Conservation (phyloP, 1,139 yeast species). For the Magnusiomyces sp. region DNA sequence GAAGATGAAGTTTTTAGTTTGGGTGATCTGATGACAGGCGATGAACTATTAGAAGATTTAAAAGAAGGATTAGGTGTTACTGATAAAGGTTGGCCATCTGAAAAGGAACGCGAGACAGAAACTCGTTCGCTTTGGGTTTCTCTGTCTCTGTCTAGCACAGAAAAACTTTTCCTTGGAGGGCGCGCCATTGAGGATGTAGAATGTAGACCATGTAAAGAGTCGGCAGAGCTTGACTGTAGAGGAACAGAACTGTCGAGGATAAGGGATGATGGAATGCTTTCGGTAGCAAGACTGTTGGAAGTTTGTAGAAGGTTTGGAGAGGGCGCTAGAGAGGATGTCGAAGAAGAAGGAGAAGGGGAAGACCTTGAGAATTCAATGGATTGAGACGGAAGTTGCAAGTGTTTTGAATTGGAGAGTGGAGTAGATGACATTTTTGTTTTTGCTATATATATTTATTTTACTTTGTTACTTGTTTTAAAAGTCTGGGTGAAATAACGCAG, state of each 20-base stretch:
- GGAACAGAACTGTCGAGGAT: conserved; percentile 30
- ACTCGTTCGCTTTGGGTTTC: background rate
- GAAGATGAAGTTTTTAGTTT: no score
- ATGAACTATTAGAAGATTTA: background rate
- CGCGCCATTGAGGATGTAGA: conserved; percentile 21
- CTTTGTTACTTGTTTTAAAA: background rate
- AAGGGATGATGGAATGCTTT: conserved; percentile 29
- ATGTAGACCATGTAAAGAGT: conserved; percentile 13
- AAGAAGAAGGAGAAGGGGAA: background rate
- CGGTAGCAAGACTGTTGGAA: conserved; percentile 7
- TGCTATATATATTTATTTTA: background rate
- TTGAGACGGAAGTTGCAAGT: background rate
- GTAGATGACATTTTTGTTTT: background rate
- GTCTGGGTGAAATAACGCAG: no score
- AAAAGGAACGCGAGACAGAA: background rate
- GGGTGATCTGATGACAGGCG: no score
- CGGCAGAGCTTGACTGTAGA: conserved; percentile 13
- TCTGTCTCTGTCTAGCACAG: conserved; percentile 4
- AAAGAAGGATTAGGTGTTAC: background rate
- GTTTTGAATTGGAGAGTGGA: no score
- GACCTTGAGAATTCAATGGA: background rate
- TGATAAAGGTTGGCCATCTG: background rate
- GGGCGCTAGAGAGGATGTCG: background rate
- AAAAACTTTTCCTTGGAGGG: conserved; percentile 16
- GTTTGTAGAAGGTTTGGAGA: background rate